Conservation (phyloP, 2,329 filamentous ascomycete genomes). For the Neurospora crassa region DNA sequence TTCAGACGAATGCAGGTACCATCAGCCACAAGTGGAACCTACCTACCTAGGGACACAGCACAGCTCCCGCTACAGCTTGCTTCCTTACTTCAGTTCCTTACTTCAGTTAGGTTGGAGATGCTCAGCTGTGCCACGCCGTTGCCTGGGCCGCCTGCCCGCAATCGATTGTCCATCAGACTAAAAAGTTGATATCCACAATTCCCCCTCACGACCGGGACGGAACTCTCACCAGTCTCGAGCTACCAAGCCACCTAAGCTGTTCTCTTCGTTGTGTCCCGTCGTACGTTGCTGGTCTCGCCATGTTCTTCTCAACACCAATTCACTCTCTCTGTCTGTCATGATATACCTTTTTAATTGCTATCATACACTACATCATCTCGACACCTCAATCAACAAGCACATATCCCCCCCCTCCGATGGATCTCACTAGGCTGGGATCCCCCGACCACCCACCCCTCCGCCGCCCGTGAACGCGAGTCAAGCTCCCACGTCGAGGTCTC, state of each 20-base stretch:
- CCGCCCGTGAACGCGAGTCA: not conserved
- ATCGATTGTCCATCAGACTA: not conserved
- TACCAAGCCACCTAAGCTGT: not conserved
- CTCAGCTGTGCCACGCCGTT: not conserved
- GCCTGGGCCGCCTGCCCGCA: not conserved
- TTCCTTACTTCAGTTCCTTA: not conserved
- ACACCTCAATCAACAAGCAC: not conserved
- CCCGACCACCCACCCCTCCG: not conserved
- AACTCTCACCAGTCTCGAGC: not conserved
- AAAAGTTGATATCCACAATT: not conserved
- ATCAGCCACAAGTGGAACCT: not conserved
- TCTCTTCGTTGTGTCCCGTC: not conserved
- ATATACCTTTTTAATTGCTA: not conserved
- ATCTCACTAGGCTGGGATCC: constrained; percentile 1
- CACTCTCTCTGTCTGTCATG: not conserved
- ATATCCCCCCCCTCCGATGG: not conserved
- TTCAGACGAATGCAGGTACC: not conserved
- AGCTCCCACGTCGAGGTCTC: not conserved
- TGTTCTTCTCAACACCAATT: not conserved
- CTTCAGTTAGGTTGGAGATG: too few species aligned
- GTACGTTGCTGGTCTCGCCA: not conserved
- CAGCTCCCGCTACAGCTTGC: not conserved
- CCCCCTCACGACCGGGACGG: not conserved
- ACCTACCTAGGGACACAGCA: too few species aligned
- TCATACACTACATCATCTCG: too few species aligned